Conservation (phyloP, 1,139 yeast species). For the Hansenula lynferdii region DNA sequence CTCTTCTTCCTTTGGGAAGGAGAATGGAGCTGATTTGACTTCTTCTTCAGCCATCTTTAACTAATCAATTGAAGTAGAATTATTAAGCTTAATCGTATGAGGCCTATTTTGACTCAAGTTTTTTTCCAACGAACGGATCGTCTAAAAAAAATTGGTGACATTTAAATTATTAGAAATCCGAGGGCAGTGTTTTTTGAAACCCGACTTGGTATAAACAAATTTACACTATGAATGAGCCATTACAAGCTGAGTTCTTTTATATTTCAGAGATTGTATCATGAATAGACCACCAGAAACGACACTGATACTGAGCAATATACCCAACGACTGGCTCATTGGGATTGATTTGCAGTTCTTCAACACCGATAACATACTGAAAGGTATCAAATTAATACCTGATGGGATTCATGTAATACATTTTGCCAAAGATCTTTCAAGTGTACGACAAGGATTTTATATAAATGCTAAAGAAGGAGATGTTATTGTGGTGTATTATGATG, state of each 20-base stretch:
- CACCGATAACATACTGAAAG: conserved; percentile 27
- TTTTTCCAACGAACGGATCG: neutral
- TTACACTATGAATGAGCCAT: no score
- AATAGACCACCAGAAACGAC: conserved; percentile 26
- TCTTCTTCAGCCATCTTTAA: conserved; percentile 17
- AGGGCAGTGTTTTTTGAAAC: neutral
- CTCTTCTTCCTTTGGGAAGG: conserved; percentile 87
- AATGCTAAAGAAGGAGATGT: conserved; percentile 20
- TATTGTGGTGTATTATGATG: conserved; percentile 25
- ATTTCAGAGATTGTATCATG: conserved; percentile 8
- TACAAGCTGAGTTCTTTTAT: no score
- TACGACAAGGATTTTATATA: conserved; percentile 28
- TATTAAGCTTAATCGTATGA: neutral
- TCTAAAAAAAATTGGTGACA: neutral
- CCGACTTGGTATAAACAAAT: neutral
- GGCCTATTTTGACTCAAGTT: neutral
- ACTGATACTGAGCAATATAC: conserved; percentile 24
- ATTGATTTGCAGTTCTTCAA: conserved; percentile 35
- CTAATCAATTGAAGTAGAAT: neutral
- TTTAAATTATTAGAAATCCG: neutral
- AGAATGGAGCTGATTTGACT: conserved; percentile 22
- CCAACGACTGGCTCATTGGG: conserved; percentile 30
- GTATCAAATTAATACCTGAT: conserved; percentile 31
- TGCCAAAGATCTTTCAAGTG: conserved; percentile 24
- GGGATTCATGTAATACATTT: conserved; percentile 36